These are phyloP conservation scores for Fibroporia radiculosa DNA, from an alignment of 768 basidiomycete genomes.

Conservation along the genomic window DNA sequence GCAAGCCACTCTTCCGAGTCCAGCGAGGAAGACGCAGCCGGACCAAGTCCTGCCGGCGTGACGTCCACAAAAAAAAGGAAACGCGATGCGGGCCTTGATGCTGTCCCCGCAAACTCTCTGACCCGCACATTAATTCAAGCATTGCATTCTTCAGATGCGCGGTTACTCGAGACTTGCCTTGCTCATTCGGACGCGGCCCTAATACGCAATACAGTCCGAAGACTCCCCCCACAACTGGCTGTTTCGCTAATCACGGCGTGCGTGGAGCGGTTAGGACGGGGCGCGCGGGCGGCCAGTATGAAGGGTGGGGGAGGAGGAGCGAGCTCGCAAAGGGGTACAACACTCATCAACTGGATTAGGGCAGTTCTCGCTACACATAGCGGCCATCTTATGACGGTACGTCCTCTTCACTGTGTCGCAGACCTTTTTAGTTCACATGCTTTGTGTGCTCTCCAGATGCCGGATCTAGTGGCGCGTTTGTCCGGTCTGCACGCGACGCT, in stretches of 20 bases:
- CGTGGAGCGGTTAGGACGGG: slow-evolving; percentile 80
- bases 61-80: slow-evolving; percentile 24
- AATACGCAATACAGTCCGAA: slow-evolving; percentile 79
- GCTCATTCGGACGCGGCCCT: slow-evolving; percentile 74
- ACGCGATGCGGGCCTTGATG: slow-evolving; percentile 24
- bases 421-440: neutral
- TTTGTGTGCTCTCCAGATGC: slow-evolving; percentile 51
- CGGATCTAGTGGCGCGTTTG: slow-evolving; percentile 82
- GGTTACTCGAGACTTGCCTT: slow-evolving; percentile 80
- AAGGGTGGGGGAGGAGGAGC: slow-evolving; percentile 75
- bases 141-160: slow-evolving; percentile 87
- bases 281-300: slow-evolving; percentile 60
- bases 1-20: slow-evolving; percentile 34
- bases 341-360: slow-evolving; percentile 70
- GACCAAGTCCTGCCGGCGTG: slow-evolving; percentile 8
- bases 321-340: slow-evolving; percentile 67
- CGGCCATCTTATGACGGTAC: slow-evolving; percentile 88
- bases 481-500: slow-evolving; percentile 80
- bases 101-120: slow-evolving; percentile 76
- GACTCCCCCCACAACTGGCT: slow-evolving; percentile 81
- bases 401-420: slow-evolving; percentile 21
- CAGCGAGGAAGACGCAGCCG: slow-evolving; percentile 30
- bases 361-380: slow-evolving; percentile 81
- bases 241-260: slow-evolving; percentile 83
- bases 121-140: slow-evolving; percentile 95